Percentiles rank a stretch among this genome's conserved stretches.
phyloP scores from a whole-genome alignment of 257 asterid genomes.

The Solanum acaule region DNA sequence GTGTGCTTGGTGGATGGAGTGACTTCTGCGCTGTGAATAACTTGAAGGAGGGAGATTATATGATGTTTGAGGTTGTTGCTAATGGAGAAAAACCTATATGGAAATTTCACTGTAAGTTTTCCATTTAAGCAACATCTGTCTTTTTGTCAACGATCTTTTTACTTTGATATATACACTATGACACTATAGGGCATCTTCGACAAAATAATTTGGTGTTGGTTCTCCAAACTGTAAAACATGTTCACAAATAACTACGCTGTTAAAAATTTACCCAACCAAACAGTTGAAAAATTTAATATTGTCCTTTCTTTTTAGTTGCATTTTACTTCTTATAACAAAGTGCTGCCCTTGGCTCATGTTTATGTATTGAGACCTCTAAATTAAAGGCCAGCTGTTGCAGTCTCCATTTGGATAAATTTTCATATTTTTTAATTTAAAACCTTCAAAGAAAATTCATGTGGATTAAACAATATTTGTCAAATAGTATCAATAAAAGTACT shows the following conservation, averaged over 20 bases:
- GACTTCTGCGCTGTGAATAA: background rate
- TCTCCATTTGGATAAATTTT: background rate
- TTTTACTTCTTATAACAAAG: background rate
- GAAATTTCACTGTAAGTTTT: background rate
- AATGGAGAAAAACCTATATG: background rate
- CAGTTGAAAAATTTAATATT: background rate
- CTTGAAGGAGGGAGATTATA: background rate
- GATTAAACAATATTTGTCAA: background rate
- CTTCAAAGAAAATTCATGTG: background rate
- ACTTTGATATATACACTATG: background rate
- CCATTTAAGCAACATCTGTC: background rate
- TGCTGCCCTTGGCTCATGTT: background rate
- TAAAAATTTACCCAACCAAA: background rate
- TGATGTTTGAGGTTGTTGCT: background rate
- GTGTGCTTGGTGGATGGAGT: too few relatives aligned
- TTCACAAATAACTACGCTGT: background rate
- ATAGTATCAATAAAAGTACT: background rate
- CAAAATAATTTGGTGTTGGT: background rate
- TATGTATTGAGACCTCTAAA: background rate
- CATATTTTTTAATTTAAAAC: background rate
- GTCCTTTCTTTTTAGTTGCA: background rate
- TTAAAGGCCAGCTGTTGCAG: background rate
- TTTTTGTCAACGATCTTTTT: background rate
- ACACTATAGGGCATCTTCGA: background rate
- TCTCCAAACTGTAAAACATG: background rate